Evolutionary conservation across 2,329 filamentous ascomycete genomes (phyloP).

Genomic region (Xylaria sp.): DNA sequence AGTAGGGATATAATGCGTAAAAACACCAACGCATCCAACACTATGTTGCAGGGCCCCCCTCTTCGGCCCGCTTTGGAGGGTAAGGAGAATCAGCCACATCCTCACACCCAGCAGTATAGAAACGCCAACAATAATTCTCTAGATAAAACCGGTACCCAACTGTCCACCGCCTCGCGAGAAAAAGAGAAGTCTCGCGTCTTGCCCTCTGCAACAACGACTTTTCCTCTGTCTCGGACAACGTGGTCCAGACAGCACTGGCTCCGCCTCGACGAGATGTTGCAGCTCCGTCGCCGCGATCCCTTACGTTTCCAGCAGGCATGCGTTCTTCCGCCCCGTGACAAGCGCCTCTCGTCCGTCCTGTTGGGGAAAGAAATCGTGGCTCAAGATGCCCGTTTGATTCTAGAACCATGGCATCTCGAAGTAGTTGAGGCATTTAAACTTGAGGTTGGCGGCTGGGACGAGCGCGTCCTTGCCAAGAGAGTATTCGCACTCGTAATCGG

Average conservation of each 20-base stretch:
- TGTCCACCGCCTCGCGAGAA: conserved; percentile 7
- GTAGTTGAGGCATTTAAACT: conserved; percentile 65
- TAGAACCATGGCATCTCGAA: conserved; percentile 69
- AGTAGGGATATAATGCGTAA: conserved; percentile 18
- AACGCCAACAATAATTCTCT: conserved; percentile 34
- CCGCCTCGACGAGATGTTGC: conserved; percentile 62
- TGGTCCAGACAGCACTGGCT: conserved; percentile 67
- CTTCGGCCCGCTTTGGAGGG: conserved; percentile 41
- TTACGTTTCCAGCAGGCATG: conserved; percentile 52
- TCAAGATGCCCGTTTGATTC: conserved; percentile 58
- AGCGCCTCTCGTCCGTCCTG: conserved; percentile 45
- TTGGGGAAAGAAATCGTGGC: conserved; percentile 62
- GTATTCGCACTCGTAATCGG: conserved; percentile 65
- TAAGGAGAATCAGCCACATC: conserved; percentile 52
- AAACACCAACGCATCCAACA: conserved; percentile 16
- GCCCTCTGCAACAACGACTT: background rate
- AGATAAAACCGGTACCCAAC: conserved; percentile 8
- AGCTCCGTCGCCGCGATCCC: conserved; percentile 58
- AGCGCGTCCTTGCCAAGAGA: conserved; percentile 60
- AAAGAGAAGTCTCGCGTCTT: background rate
- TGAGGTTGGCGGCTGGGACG: conserved; percentile 63
- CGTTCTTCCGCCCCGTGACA: conserved; percentile 35
- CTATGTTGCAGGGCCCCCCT: conserved; percentile 35
- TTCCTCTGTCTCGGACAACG: conserved; percentile 54
- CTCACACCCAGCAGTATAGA: conserved; percentile 23